Evolutionary conservation across 2,329 filamentous ascomycete genomes (phyloP).

Genomic region (Neoascochyta sp.): DNA sequence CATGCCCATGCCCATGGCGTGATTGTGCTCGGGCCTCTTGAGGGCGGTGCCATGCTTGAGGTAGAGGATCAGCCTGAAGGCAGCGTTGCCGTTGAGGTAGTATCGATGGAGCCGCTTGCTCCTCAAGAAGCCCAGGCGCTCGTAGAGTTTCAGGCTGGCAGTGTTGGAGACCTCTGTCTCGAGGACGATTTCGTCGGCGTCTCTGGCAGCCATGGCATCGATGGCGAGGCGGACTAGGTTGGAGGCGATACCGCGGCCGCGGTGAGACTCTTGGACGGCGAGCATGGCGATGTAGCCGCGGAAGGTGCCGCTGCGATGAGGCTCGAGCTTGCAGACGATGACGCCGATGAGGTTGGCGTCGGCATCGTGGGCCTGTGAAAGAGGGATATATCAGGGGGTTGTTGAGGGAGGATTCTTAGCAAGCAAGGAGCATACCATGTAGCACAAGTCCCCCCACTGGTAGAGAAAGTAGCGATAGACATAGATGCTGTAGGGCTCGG

Average conservation of each 20-base stretch:
- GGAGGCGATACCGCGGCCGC: constrained; percentile 81
- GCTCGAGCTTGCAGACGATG: constrained; percentile 90
- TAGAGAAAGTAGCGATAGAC: constrained; percentile 98
- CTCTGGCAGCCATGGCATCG: constrained; percentile 77
- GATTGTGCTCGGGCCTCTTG: constrained; percentile 23
- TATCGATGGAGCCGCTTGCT: constrained; percentile 93
- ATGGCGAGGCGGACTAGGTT: constrained; percentile 85
- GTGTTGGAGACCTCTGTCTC: constrained; percentile 94
- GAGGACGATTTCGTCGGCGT: constrained; percentile 90
- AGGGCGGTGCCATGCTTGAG: constrained; percentile 53
- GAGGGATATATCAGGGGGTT: neutral
- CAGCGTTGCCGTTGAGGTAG: constrained; percentile 93
- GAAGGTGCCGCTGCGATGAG: constrained; percentile 78
- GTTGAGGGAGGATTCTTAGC: too few relatives aligned
- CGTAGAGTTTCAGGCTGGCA: constrained; percentile 87
- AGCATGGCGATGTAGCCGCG: constrained; percentile 98
- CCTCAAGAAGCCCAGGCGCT: constrained; percentile 83
- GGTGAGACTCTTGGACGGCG: constrained; percentile 75
- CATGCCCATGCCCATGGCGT: constrained; percentile 2
- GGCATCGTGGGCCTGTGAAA: constrained; percentile 29
- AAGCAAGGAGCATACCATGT: constrained; percentile 81
- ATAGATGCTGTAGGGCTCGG: constrained; percentile 98
- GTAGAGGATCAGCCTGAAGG: constrained; percentile 81
- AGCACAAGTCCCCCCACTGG: constrained; percentile 97
- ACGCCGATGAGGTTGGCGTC: constrained; percentile 71